Evolutionary conservation across 2,329 filamentous ascomycete genomes (phyloP).

Genomic region (Sporothrix euskadiensis): DNA sequence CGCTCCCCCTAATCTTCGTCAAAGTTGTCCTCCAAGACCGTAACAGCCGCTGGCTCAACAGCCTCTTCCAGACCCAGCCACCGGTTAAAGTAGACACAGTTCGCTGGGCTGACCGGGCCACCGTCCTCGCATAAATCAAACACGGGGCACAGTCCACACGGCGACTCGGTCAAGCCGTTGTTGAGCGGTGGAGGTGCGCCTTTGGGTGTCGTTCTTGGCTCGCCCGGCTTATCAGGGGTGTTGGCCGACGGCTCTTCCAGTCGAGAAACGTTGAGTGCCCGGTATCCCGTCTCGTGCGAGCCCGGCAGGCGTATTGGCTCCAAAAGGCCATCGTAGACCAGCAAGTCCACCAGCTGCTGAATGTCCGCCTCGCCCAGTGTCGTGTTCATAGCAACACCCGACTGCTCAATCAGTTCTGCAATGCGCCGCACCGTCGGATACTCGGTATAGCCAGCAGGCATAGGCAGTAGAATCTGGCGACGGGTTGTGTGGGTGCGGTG

Average conservation of each 20-base stretch:
- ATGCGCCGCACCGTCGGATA: conserved; percentile 83
- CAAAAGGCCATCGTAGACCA: conserved; percentile 83
- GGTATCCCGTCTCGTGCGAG: conserved; percentile 51
- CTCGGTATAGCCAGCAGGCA: conserved; percentile 66
- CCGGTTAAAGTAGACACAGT: conserved; percentile 85
- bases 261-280: conserved; percentile 52
- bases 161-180: conserved; percentile 83
- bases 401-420: conserved; percentile 69
- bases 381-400: conserved; percentile 70
- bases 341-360: conserved; percentile 80
- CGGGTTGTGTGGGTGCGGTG: conserved; percentile 34
- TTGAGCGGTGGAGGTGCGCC: conserved; percentile 47
- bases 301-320: conserved; percentile 58
- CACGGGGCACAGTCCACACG: conserved; percentile 89
- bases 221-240: conserved; percentile 33
- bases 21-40: conserved; percentile 28
- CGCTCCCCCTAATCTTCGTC: not conserved
- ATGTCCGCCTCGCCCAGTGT: conserved; percentile 73
- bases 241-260: conserved; percentile 37
- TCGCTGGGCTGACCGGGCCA: conserved; percentile 84
- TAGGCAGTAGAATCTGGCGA: conserved; percentile 49
- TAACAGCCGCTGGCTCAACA: conserved; percentile 34
- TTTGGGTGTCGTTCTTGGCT: conserved; percentile 31
- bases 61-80: conserved; percentile 65
- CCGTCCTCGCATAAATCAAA: conserved; percentile 91